These are phyloP conservation scores for Vararia minispora DNA, from an alignment of 768 basidiomycete species.

Conservation along the genomic window DNA sequence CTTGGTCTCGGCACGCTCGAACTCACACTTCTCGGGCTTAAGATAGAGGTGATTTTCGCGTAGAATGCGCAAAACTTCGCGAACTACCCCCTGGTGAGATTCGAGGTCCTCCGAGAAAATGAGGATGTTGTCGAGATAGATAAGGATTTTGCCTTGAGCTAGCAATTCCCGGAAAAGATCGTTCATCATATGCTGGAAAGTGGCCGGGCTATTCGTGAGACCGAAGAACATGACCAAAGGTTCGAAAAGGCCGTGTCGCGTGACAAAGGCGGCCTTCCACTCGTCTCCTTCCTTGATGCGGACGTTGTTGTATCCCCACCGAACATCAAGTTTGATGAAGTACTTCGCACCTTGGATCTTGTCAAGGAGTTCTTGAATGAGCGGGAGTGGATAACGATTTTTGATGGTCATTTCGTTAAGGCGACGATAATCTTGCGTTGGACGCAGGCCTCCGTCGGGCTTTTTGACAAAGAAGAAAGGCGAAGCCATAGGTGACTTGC, in stretches of 20 bases:
- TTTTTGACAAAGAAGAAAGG: constrained; percentile 23
- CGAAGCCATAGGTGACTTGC: constrained; percentile 14
- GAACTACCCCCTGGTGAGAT: constrained; percentile 8
- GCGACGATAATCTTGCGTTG: constrained; percentile 17
- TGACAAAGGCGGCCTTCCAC: constrained; percentile 22
- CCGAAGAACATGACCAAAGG: constrained; percentile 22
- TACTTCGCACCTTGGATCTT: constrained; percentile 13
- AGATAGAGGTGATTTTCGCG: constrained; percentile 14
- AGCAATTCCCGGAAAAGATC: constrained; percentile 22
- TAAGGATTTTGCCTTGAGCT: constrained; percentile 14
- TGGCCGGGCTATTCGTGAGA: constrained; percentile 17
- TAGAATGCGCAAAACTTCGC: constrained; percentile 14
- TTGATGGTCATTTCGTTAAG: constrained; percentile 25
- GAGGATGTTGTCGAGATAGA: constrained; percentile 25
- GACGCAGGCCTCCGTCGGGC: constrained; percentile 19
- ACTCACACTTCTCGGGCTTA: constrained; percentile 15
- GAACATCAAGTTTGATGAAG: constrained; percentile 22
- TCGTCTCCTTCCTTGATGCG: constrained; percentile 18
- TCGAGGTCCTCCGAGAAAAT: constrained; percentile 16
- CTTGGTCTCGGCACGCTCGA: constrained; percentile 7
- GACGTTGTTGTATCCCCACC: constrained; percentile 24
- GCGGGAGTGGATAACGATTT: constrained; percentile 23
- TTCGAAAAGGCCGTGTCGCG: constrained; percentile 10
- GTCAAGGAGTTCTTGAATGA: constrained; percentile 19
- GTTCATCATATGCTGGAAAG: constrained; percentile 19